A percentile compares a stretch with the other conserved stretches of the same genome.
phyloP scores from a whole-genome alignment of 106 monocot genomes.

The Gastrodia elata region DNA sequence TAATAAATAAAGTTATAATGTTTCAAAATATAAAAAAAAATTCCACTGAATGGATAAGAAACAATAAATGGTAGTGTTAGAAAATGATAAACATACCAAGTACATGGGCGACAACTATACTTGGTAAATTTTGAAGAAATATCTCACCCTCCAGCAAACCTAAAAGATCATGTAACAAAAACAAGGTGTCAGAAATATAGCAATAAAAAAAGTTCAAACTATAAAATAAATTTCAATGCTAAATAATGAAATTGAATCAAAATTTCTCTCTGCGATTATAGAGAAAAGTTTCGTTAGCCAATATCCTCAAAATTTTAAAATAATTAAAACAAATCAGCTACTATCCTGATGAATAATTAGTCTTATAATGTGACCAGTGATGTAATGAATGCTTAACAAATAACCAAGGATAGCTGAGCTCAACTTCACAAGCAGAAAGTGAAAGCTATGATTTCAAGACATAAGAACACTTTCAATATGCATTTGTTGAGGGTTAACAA shows the following conservation, averaged over 20 bases:
- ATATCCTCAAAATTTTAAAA: not conserved
- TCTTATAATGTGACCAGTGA: not conserved
- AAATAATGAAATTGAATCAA: not conserved
- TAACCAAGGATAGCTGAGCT: not conserved
- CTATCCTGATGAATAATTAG: not conserved
- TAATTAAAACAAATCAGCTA: not conserved
- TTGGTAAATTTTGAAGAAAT: constrained; percentile 98
- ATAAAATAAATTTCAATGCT: not conserved
- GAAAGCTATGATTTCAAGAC: not conserved
- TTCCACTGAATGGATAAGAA: not conserved
- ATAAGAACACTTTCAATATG: no score
- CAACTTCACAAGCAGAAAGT: not conserved
- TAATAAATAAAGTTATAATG: not conserved
- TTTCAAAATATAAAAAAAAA: not conserved
- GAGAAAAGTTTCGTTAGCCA: not conserved
- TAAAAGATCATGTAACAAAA: constrained; percentile 13
- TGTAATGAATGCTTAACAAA: not conserved
- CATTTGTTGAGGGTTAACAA: no score
- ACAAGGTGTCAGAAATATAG: not conserved
- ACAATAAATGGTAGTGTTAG: not conserved
- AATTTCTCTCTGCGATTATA: not conserved
- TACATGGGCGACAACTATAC: constrained; percentile 76
- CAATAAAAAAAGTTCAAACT: not conserved
- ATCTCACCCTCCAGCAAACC: constrained; percentile 96
- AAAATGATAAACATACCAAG: constrained; percentile 47